Base-by-base conservation (phyloP, 305 asterid species). In the Stenogyne calaminthoides region DNA sequence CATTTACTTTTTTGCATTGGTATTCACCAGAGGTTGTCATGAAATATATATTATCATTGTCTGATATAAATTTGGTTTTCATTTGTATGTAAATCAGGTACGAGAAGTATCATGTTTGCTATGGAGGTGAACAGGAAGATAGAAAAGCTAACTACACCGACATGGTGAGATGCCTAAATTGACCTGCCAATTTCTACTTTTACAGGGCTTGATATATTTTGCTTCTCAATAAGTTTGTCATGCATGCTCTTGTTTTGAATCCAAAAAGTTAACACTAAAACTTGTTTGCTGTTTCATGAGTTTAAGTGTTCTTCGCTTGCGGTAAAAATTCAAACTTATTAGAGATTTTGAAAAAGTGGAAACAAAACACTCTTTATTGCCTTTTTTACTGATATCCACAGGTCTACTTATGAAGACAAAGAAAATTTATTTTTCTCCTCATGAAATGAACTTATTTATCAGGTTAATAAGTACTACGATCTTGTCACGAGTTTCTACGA, bases 401-500 rank as follows among this genome's bases (percentile, higher is more conserved):
- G 11, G 39, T 56, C 25, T 44, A 7, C 52, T 18, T 65, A 12
- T 12, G 46, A 51, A 51, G 44, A 56, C 14, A 18, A 9, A 49
- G 11, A 40, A 10, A 7, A 6, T 0, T 39, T 49, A 14, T 3
- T 39, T 73, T 70, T 63, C 12, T 16, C 29, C 72, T 61, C 39
- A 15, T 10, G 44, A 22, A 16, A 60, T 58, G 1, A 27, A 51
- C 37, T 57, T 3, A 40, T 54, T 81, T 63, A 66, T 16, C 89
- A 94, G 99, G 98, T 95, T 29, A 95, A 95, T 67, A 95, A 90
- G 81, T 95, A 95, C 82, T 95, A 95, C 80, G 98, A 95, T 82
- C 99, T 95, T 66, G 97, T 85, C 69, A 95, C 99, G 75, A 95
- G 99, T 84, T 95, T 95, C 94, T 95, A 95, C 5, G 98, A 95